A percentile compares a stretch with the other conserved stretches of the same genome.
Evolutionary conservation across 495 filamentous ascomycete species (phyloP).

Genomic region (Xeromyces bisporus): DNA sequence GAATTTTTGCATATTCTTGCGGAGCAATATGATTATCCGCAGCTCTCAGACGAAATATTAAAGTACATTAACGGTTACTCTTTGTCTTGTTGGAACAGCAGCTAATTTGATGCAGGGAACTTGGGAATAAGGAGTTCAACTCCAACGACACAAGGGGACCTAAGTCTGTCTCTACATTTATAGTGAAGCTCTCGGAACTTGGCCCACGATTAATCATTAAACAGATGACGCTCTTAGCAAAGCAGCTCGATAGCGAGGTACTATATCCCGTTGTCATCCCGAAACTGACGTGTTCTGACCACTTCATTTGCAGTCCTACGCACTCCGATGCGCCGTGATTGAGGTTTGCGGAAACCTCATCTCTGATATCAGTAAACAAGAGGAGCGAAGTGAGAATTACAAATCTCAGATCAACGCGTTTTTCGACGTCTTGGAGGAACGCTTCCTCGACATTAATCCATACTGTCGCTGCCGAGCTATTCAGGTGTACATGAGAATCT

Average conservation of each 20-base stretch:
- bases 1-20: slow-evolving; percentile 92
- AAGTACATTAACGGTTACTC: slow-evolving; percentile 23
- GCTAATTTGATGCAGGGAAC: slow-evolving; percentile 40
- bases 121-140: slow-evolving; percentile 96
- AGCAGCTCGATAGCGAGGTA: slow-evolving; percentile 89
- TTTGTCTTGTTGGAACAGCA: background rate
- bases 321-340: slow-evolving; percentile 79
- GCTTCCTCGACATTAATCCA: slow-evolving; percentile 91
- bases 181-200: slow-evolving; percentile 90
- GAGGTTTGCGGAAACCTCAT: slow-evolving; percentile 99
- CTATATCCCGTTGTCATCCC: background rate
- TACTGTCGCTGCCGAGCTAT: slow-evolving; percentile 87
- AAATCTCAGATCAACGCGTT: slow-evolving; percentile 91
- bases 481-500: slow-evolving; percentile 83
- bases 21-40: slow-evolving; percentile 95
- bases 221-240: slow-evolving; percentile 85
- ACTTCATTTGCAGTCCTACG: slow-evolving; percentile 51
- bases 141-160: slow-evolving; percentile 88
- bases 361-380: slow-evolving; percentile 72
- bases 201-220: slow-evolving; percentile 86
- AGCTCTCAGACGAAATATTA: slow-evolving; percentile 84
- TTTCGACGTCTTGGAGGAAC: slow-evolving; percentile 89
- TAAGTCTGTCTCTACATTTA: slow-evolving; percentile 95
- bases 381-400: slow-evolving; percentile 76
- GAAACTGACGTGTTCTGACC: slow-evolving; percentile 2